Base-by-base conservation (phyloP, 139 green algal species). In the Coelastrella sp. region DNA sequence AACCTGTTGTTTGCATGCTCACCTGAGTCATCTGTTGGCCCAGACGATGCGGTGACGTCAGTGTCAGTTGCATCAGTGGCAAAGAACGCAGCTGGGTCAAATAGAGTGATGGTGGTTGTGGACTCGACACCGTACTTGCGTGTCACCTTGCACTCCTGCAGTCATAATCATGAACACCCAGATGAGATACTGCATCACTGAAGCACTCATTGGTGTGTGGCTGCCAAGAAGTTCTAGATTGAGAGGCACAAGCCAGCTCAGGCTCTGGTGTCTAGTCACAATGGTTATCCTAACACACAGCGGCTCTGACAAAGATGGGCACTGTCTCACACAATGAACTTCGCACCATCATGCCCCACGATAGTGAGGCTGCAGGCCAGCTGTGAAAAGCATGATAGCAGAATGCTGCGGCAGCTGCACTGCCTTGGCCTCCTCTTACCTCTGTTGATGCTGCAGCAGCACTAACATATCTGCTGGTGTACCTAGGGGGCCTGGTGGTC, bases 51-150 rank as follows among this genome's bases (percentile, higher is more conserved):
- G 10, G 7, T 87, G 11, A 8, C 82, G 1, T 75, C 82, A 60
- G 56, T 20, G 0, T 12, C 60, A 12, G 56, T 6, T 57, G 72
- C 60, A 56, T 8, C 17, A 10, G 83, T 22, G n/a, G 73, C 73
- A 27, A 90, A 90, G 85, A 85, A 90, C 7, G 58, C 56, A 17
- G 85, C 73, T 3, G 85, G 85, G 59, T 84, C 59, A 8, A 84
- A 66, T 19, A 90, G 73, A 7, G 85, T 90, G 73, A 90, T 75
- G 58, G 74, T 84, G 10, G 74, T 84, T 10, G n/a, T 60, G 12
- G 85, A 90, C 24, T 90, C 85, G 0, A 90, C 85, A 75, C 85
- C 85, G 22, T 90, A 90, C 24, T 66, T 90, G 59, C 85, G 73
- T 7, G 59, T 84, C 7, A 84, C 85, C 6, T 15, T 84, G 85